Evolutionary conservation across 441 rosid genomes (phyloP).

Genomic region (Mallotus japonicus): DNA sequence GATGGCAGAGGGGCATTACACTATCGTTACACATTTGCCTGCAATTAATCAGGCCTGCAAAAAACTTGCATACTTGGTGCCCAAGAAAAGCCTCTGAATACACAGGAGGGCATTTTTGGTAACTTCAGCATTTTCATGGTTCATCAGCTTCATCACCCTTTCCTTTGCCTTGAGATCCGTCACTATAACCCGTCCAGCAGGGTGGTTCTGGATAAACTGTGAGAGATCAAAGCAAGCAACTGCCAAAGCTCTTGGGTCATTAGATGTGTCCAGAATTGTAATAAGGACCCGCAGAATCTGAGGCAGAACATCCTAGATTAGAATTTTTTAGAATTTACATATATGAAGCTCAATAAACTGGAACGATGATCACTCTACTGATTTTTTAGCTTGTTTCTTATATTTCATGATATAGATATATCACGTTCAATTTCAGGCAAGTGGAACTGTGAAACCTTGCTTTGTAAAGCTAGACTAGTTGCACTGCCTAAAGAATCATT

Average conservation of each 20-base stretch:
- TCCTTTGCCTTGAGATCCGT: slow-evolving; percentile 95
- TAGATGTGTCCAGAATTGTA: slow-evolving; percentile 86
- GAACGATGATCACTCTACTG: background rate
- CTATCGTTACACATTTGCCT: background rate
- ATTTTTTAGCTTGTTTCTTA: background rate
- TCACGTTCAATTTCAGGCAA: background rate
- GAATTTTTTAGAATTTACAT: background rate
- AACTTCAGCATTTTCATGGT: slow-evolving; percentile 85
- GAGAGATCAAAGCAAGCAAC: slow-evolving; percentile 95
- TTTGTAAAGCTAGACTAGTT: background rate
- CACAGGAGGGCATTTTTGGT: slow-evolving; percentile 90
- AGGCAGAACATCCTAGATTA: slow-evolving; percentile 16
- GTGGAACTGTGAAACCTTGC: background rate
- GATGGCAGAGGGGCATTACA: background rate
- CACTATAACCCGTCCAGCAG: slow-evolving; percentile 88
- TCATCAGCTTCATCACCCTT: slow-evolving; percentile 93
- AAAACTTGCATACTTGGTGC: slow-evolving; percentile 97
- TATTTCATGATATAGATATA: no score
- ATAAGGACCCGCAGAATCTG: slow-evolving; percentile 96
- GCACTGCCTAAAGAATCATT: background rate
- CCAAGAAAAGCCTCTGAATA: slow-evolving; percentile 94
- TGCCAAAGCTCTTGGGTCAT: slow-evolving; percentile 78
- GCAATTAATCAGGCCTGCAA: slow-evolving; percentile 58
- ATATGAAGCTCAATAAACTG: slow-evolving; percentile 1
- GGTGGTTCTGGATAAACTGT: slow-evolving; percentile 89